Base-by-base conservation (phyloP, 352 stramenopile genomes). In the Globisporangium splendens region DNA sequence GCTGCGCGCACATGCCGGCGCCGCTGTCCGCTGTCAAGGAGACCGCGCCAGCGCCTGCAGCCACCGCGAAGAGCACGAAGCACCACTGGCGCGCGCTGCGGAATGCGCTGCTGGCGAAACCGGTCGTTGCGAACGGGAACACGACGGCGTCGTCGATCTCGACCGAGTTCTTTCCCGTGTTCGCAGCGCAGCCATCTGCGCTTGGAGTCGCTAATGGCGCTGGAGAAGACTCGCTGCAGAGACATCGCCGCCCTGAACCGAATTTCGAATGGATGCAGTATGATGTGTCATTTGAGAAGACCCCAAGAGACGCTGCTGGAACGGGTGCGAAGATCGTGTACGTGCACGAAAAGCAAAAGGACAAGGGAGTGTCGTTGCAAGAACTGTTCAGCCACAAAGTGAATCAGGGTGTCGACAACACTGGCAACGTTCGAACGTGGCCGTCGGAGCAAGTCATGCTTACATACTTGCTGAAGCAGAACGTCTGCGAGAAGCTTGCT, bases 401-500 rank as follows among this genome's bases (percentile, higher is more conserved):
- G 57, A 89, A 94, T 47, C 46, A 83, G 21, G 83, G 80, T 15
- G 86, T 95, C 35, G 86, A 95, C 69, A 95, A 95, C 70, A 95
- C 86, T 41, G 86, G 86, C 33, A 95, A 95, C 69, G 89, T 95
- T 49, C 82, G 84, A 20, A 93, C 79, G 50, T 95, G 86, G 86
- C 83, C 86, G 28, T 89, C 78, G 3, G 86, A 95, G 63, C 73
- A 86, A 59, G 68, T 93, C 20, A 39, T 95, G 54, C 72, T 95
- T 8, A 73, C 68, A 11, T 79, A 88, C 44, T 17, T 95, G 41
- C 65, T 95, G 21, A 63, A 68, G 24, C 75, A 74, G 11, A 28
- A 63, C 20, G 50, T 85, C 0, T 78, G 59, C 20, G 54, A 72
- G 20, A 24, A 58, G 3, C 46, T 86, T 7, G 63, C 70, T 20